These are phyloP conservation scores for Crithidia expoeki DNA, from an alignment of 208 protist species.

Conservation along the genomic window DNA sequence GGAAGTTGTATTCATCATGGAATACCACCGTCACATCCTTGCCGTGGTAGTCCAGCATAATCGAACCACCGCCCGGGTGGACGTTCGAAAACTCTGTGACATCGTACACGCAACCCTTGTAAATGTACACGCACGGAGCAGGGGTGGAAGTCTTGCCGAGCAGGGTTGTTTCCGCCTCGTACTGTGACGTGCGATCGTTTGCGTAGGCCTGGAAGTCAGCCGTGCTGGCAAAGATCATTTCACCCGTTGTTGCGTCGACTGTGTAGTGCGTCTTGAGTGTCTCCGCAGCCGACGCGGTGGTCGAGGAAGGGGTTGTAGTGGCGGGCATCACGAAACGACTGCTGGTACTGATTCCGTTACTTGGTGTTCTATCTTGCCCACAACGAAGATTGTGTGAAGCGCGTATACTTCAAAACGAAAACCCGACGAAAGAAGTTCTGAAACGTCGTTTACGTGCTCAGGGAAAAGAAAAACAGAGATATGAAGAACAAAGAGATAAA, in stretches of 20 bases:
- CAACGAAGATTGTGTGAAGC: too few species aligned
- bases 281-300: constrained; percentile 1
- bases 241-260: constrained; percentile 28
- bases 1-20: constrained; percentile 58
- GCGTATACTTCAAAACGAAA: too few species aligned
- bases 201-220: constrained; percentile 46
- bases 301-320: constrained; percentile 7
- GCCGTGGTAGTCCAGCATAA: constrained; percentile 56
- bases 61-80: constrained; percentile 73
- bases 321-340: too few species aligned
- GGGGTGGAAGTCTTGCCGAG: constrained; percentile 3
- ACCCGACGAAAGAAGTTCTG: too few species aligned
- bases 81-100: constrained; percentile 70
- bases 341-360: too few species aligned
- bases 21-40: constrained; percentile 50
- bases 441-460: too few species aligned
- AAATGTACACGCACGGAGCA: constrained; percentile 44
- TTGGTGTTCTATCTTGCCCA: too few species aligned
- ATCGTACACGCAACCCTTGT: constrained; percentile 77
- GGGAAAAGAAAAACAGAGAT: too few species aligned
- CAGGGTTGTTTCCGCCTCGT: constrained; percentile 17
- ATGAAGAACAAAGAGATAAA: too few species aligned
- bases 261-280: constrained; percentile 18
- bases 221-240: constrained; percentile 33
- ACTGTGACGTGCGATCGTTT: background rate